Evolutionary conservation across 371 early-diverging fungal species (phyloP), one percentile per base, ranked within the genome.

Genomic region (Enterocytospora artemiae): DNA sequence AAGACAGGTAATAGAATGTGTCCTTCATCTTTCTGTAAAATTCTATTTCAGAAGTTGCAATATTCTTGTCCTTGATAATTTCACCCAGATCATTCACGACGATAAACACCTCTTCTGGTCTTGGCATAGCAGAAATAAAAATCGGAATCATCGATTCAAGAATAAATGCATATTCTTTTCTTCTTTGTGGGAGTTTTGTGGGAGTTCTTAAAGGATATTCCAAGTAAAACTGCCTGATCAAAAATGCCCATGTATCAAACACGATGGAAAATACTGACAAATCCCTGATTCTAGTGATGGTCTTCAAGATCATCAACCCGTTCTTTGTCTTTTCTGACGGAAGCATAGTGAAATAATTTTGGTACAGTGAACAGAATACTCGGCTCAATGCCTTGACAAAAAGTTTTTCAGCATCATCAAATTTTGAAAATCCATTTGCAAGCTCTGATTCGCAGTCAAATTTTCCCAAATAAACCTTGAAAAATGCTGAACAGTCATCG

Each of bases 11-110:
- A 37, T 67, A 69, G 1, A 79, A 28, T 7, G 54, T 59, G 25
- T 61, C 58, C 55, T 89, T 87, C 91, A 95, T 93, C 65, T 88
- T 88, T 81, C 91, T 93, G 84, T 93, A 94, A 36, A 94, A 80
- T 2, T 86, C 85, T 71, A 97, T 90, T 25, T 94, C 92, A 75
- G 95, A 96, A 57, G 90, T 91, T 77, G 96, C 96, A 76, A 91
- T 90, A 69, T 94, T 81, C 51, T 86, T 86, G 79, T 96, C 97
- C 63, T 93, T 86, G 9, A 98, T 92, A 76, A 97, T 89, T 80
- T 96, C 96, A 46, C 96, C 96, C 75, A 96, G 91, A 59, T 98
- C 99, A 79, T 98, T 93, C 76, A 95, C 91, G n/a, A 91, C 89
- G 48, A 98, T 84, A 37, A 97, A 82, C 12, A 94, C 90, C 82